Percentiles rank a stretch among this genome's conserved stretches.
phyloP scores from a whole-genome alignment of 768 basidiomycete species.

The Serendipita sp. region DNA sequence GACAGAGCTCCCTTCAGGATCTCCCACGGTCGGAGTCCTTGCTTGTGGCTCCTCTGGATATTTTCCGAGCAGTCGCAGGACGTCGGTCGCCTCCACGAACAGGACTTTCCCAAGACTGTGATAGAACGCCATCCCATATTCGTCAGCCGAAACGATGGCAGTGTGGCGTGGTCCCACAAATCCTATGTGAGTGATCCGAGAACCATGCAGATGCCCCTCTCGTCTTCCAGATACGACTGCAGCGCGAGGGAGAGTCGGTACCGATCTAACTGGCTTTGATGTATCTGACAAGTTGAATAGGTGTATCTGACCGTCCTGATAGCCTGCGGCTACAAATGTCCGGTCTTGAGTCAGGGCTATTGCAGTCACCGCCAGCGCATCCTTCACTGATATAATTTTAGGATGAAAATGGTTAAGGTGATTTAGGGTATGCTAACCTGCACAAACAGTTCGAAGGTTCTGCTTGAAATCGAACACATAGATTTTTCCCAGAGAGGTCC shows the following conservation, averaged over 20 bases:
- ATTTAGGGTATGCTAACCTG: constrained; percentile 30
- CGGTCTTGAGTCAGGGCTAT: constrained; percentile 85
- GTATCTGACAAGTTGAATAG: constrained; percentile 68
- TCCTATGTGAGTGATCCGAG: constrained; percentile 61
- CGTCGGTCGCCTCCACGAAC: constrained; percentile 89
- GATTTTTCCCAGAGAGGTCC: constrained; percentile 63
- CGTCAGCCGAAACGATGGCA: constrained; percentile 80
- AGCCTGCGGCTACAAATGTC: constrained; percentile 81
- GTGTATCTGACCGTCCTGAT: constrained; percentile 68
- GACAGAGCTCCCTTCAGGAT: constrained; percentile 6
- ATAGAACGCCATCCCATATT: constrained; percentile 83
- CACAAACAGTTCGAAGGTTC: constrained; percentile 62
- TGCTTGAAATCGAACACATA: constrained; percentile 87
- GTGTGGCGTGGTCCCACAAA: constrained; percentile 90
- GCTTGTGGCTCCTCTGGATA: constrained; percentile 39
- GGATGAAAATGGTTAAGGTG: constrained; percentile 6
- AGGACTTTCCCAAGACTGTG: constrained; percentile 88
- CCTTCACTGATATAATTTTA: constrained; percentile 29
- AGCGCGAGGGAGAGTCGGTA: constrained; percentile 49
- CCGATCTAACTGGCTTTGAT: constrained; percentile 43
- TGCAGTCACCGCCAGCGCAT: constrained; percentile 67
- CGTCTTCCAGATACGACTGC: constrained; percentile 61
- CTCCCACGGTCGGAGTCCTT: constrained; percentile 16
- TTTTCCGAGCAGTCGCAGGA: constrained; percentile 81
- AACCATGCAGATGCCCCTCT: constrained; percentile 72